Percentiles rank a stretch among this genome's conserved stretches.
These are phyloP conservation scores for Aspergillus incahuasiensis DNA, from an alignment of 495 filamentous ascomycete species.

Conservation along the genomic window DNA sequence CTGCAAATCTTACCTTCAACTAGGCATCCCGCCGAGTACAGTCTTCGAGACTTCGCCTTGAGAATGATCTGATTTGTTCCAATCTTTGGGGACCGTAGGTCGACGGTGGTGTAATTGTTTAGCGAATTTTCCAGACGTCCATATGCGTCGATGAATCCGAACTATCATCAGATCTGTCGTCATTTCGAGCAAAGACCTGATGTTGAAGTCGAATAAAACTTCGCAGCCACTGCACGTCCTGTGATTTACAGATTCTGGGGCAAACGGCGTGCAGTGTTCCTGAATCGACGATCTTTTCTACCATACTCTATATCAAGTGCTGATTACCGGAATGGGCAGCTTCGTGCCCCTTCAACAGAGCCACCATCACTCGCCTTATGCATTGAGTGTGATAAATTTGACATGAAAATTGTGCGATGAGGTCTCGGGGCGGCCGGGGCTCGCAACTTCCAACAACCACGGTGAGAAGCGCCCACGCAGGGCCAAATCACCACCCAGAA, in stretches of 20 bases:
- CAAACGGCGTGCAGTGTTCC: neutral
- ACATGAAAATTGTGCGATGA: too few relatives aligned
- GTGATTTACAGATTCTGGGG: neutral
- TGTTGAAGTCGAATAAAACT: neutral
- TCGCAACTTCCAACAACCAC: neutral
- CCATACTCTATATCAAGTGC: neutral
- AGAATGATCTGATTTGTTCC: neutral
- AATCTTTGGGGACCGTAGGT: neutral
- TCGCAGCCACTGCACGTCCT: neutral
- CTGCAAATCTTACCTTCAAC: neutral
- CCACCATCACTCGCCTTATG: neutral
- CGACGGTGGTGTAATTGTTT: neutral
- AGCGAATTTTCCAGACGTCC: neutral
- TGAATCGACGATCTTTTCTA: neutral
- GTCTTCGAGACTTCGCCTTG: neutral
- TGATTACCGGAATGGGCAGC: slow-evolving; percentile 3
- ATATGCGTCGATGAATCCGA: neutral
- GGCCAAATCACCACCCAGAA: neutral
- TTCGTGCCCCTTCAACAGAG: neutral
- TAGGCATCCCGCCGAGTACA: neutral
- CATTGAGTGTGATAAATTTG: too few relatives aligned
- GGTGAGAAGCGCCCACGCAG: neutral
- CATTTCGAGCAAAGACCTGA: neutral
- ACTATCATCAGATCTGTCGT: neutral
- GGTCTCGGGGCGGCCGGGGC: neutral